Percentiles rank a stretch among this genome's conserved stretches.
Evolutionary conservation across 306 rosid species (phyloP).

Genomic region (Aeschynomene evenia): DNA sequence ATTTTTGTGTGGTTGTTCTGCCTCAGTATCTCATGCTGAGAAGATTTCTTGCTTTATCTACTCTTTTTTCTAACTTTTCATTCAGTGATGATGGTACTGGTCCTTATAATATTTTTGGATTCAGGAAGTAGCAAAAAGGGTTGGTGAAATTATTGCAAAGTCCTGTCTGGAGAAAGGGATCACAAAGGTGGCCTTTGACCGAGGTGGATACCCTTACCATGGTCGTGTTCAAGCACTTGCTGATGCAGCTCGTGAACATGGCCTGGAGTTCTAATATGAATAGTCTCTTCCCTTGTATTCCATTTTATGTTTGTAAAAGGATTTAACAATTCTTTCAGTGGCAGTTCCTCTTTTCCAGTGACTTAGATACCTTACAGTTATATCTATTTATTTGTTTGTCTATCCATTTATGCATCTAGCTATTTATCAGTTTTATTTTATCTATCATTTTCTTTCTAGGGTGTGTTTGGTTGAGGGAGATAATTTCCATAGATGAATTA

Average conservation of each 20-base stretch:
- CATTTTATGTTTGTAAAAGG: conserved; percentile 22
- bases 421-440: not conserved
- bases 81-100: conserved; percentile 13
- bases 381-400: not conserved
- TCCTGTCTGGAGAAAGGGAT: conserved; percentile 90
- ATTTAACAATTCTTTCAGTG: conserved; percentile 20
- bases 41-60: not conserved
- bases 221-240: conserved; percentile 95
- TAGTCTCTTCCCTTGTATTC: conserved; percentile 15
- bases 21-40: not conserved
- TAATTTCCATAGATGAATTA: too few relatives aligned
- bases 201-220: conserved; percentile 95
- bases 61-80: not conserved
- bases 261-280: conserved; percentile 66
- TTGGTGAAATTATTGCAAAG: conserved; percentile 90
- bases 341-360: conserved; percentile 23
- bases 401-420: not conserved
- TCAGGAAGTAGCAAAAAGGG: conserved; percentile 90
- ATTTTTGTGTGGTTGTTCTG: not conserved
- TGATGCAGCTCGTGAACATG: conserved; percentile 82
- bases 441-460: conserved; percentile 7
- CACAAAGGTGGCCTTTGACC: conserved; percentile 86
- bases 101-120: conserved; percentile 20
- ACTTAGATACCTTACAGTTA: not conserved
- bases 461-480: too few relatives aligned